phyloP scores from a whole-genome alignment of 2,329 filamentous ascomycete genomes.

The Aspergillus texensis region DNA sequence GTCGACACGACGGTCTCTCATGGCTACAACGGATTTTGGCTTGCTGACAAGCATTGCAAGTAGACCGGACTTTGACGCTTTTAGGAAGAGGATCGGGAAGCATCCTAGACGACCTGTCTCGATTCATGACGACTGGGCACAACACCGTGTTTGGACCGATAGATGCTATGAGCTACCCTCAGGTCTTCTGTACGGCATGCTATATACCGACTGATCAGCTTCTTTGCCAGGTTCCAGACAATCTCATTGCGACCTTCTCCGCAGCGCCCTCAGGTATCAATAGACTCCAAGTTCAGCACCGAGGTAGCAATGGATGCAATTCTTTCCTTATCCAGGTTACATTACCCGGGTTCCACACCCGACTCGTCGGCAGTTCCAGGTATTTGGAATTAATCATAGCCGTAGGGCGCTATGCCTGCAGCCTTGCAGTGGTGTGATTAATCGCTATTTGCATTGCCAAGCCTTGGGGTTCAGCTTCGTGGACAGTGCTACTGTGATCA shows the following conservation, averaged over 20 bases:
- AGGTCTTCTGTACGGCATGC: neutral
- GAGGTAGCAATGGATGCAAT: constrained; percentile 16
- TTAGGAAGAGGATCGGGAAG: constrained; percentile 26
- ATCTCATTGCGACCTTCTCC: constrained; percentile 2
- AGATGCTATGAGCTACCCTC: neutral
- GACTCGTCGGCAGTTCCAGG: neutral
- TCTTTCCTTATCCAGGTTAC: constrained; percentile 13
- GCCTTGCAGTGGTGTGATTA: neutral
- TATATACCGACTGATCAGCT: neutral
- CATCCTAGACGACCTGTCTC: constrained; percentile 4
- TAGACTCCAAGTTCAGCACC: neutral
- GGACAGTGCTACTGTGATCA: neutral
- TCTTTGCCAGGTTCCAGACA: neutral
- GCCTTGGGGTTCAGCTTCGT: too few relatives aligned
- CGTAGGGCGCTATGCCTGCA: constrained; percentile 4
- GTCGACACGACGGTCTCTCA: constrained; percentile 37
- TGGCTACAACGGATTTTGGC: constrained; percentile 43
- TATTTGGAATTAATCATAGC: neutral
- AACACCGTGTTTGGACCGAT: neutral
- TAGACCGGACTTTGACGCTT: constrained; percentile 40
- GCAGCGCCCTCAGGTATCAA: constrained; percentile 1
- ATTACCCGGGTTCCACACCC: constrained; percentile 15
- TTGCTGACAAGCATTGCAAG: constrained; percentile 43
- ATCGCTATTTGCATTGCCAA: neutral
- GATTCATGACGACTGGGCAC: constrained; percentile 9